phyloP scores from a whole-genome alignment of 1,284 basidiomycete genomes.

The Cerrena zonata region DNA sequence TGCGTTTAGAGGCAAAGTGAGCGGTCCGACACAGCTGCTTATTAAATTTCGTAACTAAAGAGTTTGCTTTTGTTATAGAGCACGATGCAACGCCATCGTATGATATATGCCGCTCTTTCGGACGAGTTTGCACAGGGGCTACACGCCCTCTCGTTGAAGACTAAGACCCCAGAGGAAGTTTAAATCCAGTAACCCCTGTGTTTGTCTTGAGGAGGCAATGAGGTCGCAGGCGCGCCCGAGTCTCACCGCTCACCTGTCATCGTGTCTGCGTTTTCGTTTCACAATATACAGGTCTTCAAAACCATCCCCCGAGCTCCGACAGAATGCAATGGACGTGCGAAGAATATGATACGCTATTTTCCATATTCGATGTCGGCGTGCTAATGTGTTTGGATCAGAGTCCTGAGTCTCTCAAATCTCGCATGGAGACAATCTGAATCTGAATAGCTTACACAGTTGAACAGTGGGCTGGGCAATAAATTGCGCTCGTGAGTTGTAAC shows the following conservation, averaged over 20 bases:
- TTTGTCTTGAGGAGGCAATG: background rate
- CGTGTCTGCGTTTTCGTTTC: background rate
- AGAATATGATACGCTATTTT: too few species aligned
- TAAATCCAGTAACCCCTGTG: background rate
- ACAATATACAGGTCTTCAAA: background rate
- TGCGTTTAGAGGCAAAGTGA: slow-evolving; percentile 65
- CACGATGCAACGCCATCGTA: slow-evolving; percentile 71
- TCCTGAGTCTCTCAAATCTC: background rate
- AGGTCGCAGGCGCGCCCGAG: background rate
- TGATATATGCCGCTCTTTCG: slow-evolving; percentile 64
- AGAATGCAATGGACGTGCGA: background rate
- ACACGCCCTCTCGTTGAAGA: slow-evolving; percentile 71
- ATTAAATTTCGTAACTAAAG: too few species aligned
- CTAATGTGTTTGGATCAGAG: too few species aligned
- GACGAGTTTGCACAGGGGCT: slow-evolving; percentile 65
- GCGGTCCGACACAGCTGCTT: slow-evolving; percentile 2
- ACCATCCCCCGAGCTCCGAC: background rate
- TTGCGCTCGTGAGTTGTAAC: background rate
- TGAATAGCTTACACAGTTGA: too few species aligned
- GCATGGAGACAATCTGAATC: background rate
- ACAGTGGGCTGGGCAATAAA: background rate
- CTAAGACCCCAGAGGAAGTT: slow-evolving; percentile 58
- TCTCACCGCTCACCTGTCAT: background rate
- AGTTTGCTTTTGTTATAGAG: slow-evolving; percentile 35
- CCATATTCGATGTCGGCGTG: too few species aligned